Evolutionary conservation across 2,329 filamentous ascomycete genomes (phyloP).

Genomic region (Cryphonectria radicalis): DNA sequence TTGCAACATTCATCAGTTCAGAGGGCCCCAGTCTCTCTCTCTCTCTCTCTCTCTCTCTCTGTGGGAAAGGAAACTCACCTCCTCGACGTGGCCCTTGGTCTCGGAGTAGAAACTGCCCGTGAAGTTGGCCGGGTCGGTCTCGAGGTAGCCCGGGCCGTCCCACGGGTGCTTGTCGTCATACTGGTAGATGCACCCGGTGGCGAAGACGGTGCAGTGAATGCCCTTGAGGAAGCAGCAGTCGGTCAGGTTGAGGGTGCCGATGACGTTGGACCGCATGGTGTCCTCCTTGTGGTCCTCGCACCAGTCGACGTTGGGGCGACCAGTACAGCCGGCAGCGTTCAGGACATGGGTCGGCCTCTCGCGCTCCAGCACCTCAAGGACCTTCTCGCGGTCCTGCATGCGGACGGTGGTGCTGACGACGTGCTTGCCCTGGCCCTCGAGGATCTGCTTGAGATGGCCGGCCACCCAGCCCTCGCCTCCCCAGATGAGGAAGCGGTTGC

Average conservation of each 20-base stretch:
- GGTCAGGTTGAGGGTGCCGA: slow-evolving; percentile 66
- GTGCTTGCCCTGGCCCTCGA: slow-evolving; percentile 63
- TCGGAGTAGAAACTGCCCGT: slow-evolving; percentile 69
- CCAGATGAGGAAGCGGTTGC: slow-evolving; percentile 63
- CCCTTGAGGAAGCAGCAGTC: slow-evolving; percentile 62
- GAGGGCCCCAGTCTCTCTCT: background rate
- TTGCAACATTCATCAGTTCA: background rate
- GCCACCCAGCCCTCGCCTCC: slow-evolving; percentile 67
- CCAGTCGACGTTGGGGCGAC: slow-evolving; percentile 72
- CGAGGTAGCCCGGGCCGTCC: slow-evolving; percentile 62
- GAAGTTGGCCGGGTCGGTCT: slow-evolving; percentile 68
- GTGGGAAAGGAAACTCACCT: slow-evolving; percentile 47
- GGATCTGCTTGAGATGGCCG: slow-evolving; percentile 61
- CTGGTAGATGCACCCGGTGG: slow-evolving; percentile 70
- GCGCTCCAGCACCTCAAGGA: slow-evolving; percentile 59
- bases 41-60: background rate
- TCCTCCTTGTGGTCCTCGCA: slow-evolving; percentile 72
- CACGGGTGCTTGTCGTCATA: slow-evolving; percentile 65
- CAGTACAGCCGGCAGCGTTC: slow-evolving; percentile 69
- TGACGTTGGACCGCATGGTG: slow-evolving; percentile 69
- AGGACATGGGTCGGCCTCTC: slow-evolving; percentile 69
- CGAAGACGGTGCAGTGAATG: slow-evolving; percentile 68
- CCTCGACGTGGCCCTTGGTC: slow-evolving; percentile 68
- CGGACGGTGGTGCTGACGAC: slow-evolving; percentile 64
- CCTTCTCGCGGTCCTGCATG: slow-evolving; percentile 66